Base-by-base conservation (phyloP, 345 rosid genomes). In the Physaria fendleri region DNA sequence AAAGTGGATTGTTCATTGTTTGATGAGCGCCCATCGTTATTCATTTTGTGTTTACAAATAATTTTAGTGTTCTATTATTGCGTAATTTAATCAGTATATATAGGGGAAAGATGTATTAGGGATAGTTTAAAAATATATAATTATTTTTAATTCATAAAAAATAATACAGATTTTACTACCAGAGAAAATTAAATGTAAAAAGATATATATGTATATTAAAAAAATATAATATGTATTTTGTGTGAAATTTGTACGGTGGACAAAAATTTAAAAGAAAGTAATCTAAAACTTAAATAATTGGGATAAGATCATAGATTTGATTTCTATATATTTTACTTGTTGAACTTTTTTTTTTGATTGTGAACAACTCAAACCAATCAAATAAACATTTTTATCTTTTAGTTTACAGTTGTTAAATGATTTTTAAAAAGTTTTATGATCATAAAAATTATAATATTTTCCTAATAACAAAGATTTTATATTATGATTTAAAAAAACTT, bases 1-100 rank as follows among this genome's bases (percentile, higher is more conserved):
- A 61, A 56, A 52, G 56, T 6, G 12, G 52, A 65, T 25, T 75
- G 78, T 18, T 78, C 86, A 46, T 76, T 79, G 46, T 75, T 60
- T 16, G 74, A 68, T 14, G 75, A 69, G 62, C 59, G 54, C 35
- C 73, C 78, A 44, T 44, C 48, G 14, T 4, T 32, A 42, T 35
- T 47, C 75, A 63, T 62, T 52, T 48, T 56, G 8, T 22, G 23
- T 40, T 35, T 12, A 24, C 45, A 1, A 32, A 40, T n/a, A 41
- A 32, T 21, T 18, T 13, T 17, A 21, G 9, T 6, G 7, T 62
- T 9, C 25, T 38, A 34, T 52, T 55, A 65, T 8, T 23, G 27
- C 52, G 40, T 38, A 40, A 57, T 22, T 11, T 48, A 5, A 9
- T 8, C 18, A 24, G 55, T 33, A 55, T 27, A 55, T 65, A 65